Percentiles rank a stretch among this genome's conserved stretches.
phyloP scores from a whole-genome alignment of 768 basidiomycete species.

The Serendipita sp. region DNA sequence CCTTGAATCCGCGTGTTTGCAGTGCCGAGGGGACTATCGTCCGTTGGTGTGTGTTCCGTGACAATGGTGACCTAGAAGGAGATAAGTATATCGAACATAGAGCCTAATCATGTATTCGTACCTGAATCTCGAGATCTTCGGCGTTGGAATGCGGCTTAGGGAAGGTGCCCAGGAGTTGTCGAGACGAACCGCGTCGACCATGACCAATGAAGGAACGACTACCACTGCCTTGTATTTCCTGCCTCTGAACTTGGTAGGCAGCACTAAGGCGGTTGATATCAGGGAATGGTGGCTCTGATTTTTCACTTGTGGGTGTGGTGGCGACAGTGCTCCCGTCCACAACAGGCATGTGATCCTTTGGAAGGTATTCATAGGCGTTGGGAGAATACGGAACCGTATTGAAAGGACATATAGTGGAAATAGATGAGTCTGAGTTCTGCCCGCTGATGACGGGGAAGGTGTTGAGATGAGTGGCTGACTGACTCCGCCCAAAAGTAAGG shows the following conservation, averaged over 20 bases:
- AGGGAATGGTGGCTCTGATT: too few species aligned
- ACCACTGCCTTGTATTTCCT: too few species aligned
- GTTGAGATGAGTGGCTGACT: neutral
- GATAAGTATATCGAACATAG: neutral
- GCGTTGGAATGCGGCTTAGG: neutral
- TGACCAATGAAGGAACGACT: neutral
- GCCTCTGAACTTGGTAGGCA: too few species aligned
- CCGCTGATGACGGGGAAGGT: too few species aligned
- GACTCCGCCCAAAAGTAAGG: neutral
- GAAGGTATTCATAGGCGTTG: neutral
- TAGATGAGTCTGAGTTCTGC: too few species aligned
- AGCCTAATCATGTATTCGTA: neutral
- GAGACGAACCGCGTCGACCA: neutral
- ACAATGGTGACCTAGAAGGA: conserved; percentile 2
- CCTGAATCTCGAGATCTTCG: neutral
- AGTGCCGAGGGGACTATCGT: neutral
- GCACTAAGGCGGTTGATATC: too few species aligned
- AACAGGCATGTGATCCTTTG: neutral
- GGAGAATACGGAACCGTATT: neutral
- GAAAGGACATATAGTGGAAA: too few species aligned
- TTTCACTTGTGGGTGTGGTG: neutral
- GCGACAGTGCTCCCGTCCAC: neutral
- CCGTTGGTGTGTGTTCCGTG: neutral
- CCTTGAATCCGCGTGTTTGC: neutral
- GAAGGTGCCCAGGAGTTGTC: neutral